Base-by-base conservation (phyloP, 2,329 filamentous ascomycete genomes). In the Aspergillus cejpii region DNA sequence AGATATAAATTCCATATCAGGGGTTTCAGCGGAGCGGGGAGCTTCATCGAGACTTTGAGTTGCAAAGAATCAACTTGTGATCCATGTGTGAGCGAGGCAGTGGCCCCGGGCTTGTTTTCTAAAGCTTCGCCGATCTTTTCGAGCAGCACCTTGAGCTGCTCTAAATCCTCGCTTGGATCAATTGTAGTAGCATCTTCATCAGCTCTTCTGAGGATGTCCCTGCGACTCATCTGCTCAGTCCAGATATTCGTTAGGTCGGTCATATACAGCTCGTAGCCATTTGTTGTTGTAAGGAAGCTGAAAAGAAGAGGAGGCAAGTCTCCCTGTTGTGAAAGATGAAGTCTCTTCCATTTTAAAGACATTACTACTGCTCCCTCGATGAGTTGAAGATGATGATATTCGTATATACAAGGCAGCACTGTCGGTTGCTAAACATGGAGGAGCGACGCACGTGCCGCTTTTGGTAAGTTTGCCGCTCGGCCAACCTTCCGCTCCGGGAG, bases 201-300 rank as follows among this genome's bases (percentile, higher is more conserved):
- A 5, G 79, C 77, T 52, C 73, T 68, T 17, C 64, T 55, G 19
- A 77, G 55, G 26, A 83, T 74, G 10, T 69, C 63, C 29, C 63
- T 55, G 31, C 67, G 63, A 39, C 67, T 64, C 33, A 80, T 54
- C 14, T 59, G 63, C 57, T 80, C 76, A 21, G 67, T 67, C 80
- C 80, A 83, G 17, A 83, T 65, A 47, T 73, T 68, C 50, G 70
- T 74, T 29, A 83, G 65, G 56, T 83, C 80, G 17, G 79, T 82
- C 15, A 83, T 58, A 49, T 70, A 69, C 15, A 83, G 58, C 11
- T 66, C 67, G 58, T 81, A 81, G 44, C 71, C 70, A 37, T 59
- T 51, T 20, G 54, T 45, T 21, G 59, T 57, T 45, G 59, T 54
- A 10, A 50, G 53, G 44, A 66, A 71, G 41, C 60, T 65, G 49